phyloP scores from a whole-genome alignment of 441 rosid species.

The Corymbia citriodora region DNA sequence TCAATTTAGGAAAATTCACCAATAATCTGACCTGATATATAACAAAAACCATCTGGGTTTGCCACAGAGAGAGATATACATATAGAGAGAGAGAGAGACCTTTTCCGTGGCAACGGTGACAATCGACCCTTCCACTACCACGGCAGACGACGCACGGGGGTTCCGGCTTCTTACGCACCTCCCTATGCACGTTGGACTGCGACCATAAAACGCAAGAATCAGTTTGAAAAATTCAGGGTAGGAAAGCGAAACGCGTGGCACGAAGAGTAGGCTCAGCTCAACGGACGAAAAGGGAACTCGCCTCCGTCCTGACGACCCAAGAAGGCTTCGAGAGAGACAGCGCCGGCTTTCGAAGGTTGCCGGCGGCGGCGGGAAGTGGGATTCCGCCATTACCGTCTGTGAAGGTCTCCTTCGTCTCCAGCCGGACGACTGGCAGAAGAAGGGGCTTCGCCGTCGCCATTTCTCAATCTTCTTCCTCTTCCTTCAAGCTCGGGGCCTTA shows the following conservation, averaged over 20 bases:
- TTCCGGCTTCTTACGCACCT: slow-evolving; percentile 35
- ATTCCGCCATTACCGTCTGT: slow-evolving; percentile 3
- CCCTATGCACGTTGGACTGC: slow-evolving; percentile 49
- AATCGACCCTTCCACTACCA: slow-evolving; percentile 64
- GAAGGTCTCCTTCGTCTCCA: slow-evolving; percentile 1
- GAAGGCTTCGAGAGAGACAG: slow-evolving; percentile 36
- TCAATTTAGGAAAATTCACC: not conserved
- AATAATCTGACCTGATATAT: not conserved
- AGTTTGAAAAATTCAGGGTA: not conserved
- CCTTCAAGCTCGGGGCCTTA: not conserved
- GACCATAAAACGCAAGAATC: not conserved
- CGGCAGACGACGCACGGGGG: slow-evolving; percentile 60
- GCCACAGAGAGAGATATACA: not conserved
- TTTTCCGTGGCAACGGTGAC: slow-evolving; percentile 56
- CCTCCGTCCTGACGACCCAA: slow-evolving; percentile 51
- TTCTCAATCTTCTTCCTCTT: not conserved
- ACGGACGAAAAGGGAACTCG: not conserved
- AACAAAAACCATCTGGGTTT: not conserved
- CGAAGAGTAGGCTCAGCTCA: not conserved
- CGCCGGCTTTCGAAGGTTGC: not conserved
- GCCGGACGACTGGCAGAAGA: not conserved
- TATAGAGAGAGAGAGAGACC: slow-evolving; percentile 24
- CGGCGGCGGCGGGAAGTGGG: not conserved
- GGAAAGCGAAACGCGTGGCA: not conserved
- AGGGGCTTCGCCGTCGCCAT: not conserved